Percentiles rank a stretch among this genome's conserved stretches.
These are phyloP conservation scores for Hanseniaspora vineae DNA, from an alignment of 805 yeast species.

Conservation along the genomic window DNA sequence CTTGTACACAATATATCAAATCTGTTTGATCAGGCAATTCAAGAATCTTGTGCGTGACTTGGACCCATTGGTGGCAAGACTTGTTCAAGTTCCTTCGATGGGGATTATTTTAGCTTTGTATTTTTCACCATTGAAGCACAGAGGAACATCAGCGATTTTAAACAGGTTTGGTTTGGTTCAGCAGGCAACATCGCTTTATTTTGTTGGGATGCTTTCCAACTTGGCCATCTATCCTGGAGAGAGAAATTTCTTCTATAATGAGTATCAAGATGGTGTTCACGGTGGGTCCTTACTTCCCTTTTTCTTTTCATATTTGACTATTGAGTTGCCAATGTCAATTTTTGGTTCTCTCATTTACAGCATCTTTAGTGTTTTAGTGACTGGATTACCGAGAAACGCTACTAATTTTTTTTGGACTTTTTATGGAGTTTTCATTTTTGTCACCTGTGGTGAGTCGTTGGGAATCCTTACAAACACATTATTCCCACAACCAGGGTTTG, in stretches of 20 bases:
- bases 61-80: constrained; percentile 51
- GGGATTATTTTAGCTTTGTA: constrained; percentile 56
- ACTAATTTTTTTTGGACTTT: constrained; percentile 54
- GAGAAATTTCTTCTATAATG: constrained; percentile 65
- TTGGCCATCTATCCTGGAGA: constrained; percentile 65
- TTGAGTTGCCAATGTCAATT: constrained; percentile 19
- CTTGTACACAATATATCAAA: constrained; percentile 23
- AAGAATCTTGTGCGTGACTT: constrained; percentile 32
- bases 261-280: constrained; percentile 60
- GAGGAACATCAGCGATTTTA: constrained; percentile 34
- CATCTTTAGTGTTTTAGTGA: constrained; percentile 49
- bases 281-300: constrained; percentile 42
- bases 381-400: constrained; percentile 60
- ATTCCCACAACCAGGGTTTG: constrained; percentile 66
- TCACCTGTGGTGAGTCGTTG: constrained; percentile 71
- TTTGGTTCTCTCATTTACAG: constrained; percentile 43
- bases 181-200: constrained; percentile 58
- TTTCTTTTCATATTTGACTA: constrained; percentile 26
- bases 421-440: constrained; percentile 38
- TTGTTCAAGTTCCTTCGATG: constrained; percentile 49
- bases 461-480: constrained; percentile 72
- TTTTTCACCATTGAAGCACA: constrained; percentile 44
- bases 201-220: constrained; percentile 69
- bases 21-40: constrained; percentile 26
- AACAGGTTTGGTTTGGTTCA: constrained; percentile 69